Conservation (phyloP, 768 basidiomycete genomes). For the Gelatoporia subvermispora region DNA sequence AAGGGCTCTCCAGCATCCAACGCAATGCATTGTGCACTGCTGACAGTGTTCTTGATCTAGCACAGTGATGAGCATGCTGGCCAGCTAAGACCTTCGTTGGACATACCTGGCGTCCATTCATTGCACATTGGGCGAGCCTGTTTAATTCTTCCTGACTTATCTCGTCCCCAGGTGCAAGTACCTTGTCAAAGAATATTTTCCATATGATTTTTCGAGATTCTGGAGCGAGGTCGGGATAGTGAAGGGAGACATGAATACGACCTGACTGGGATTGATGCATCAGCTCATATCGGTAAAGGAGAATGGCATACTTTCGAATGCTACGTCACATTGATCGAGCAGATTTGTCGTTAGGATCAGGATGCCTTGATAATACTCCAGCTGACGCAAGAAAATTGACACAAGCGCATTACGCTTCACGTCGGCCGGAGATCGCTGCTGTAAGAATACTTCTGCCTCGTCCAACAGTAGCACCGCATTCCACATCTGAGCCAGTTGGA, state of each 20-base stretch:
- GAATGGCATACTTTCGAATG: slow-evolving; percentile 26
- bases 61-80: neutral
- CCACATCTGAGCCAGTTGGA: slow-evolving; percentile 29
- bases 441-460: slow-evolving; percentile 33
- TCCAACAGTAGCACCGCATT: slow-evolving; percentile 32
- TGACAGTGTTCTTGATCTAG: neutral
- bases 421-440: slow-evolving; percentile 18
- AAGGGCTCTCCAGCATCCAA: neutral
- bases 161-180: neutral
- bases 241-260: slow-evolving; percentile 31
- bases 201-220: slow-evolving; percentile 25
- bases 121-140: slow-evolving; percentile 12
- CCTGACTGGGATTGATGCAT: slow-evolving; percentile 11
- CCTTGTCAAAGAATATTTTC: slow-evolving; percentile 23
- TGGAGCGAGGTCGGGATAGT: slow-evolving; percentile 26
- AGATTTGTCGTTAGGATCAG: slow-evolving; percentile 33
- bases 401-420: slow-evolving; percentile 30
- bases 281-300: neutral
- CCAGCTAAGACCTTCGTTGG: neutral
- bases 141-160: slow-evolving; percentile 17
- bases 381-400: slow-evolving; percentile 31
- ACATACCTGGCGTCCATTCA: slow-evolving; percentile 30
- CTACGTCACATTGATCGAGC: slow-evolving; percentile 25
- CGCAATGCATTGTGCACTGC: neutral
- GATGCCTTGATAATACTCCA: slow-evolving; percentile 36